Base-by-base conservation (phyloP, 352 stramenopile genomes). In the Thalassiosira livingstoniorum region DNA sequence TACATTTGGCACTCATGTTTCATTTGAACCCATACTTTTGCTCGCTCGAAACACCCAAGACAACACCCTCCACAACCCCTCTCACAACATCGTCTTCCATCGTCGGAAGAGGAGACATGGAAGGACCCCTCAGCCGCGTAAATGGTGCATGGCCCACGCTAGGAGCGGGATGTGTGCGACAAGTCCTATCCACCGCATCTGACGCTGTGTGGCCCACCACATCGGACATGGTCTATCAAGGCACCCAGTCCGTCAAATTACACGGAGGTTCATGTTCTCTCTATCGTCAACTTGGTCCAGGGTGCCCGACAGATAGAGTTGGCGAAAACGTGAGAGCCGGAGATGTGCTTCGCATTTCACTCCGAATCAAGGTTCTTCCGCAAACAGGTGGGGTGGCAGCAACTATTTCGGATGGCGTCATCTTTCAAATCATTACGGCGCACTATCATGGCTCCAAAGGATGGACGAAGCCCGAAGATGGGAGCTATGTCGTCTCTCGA, bases 91-190 rank as follows among this genome's bases (percentile, higher is more conserved):
- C 0, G 2, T 39, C n/a, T 0, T 82, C 82, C 71, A 54, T 88
- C 13, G 32, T 88, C 0, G 47, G 45, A 42, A 69, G 67, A 10
- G 82, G 82, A 34, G 82, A 85, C 35, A 82, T 88, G 75, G 82
- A 88, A 67, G 60, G 66, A 27, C 18, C 2, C 27, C 18, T 47
- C 5, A 7, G 11, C 0, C 0, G 5, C 7, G 23, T 86, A 11
- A 29, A 43, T 0, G 42, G 35, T 25, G 29, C 60, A 31, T 82
- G 68, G 53, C 60, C 37, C 4, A 37, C 37, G 1, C 47, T 35
- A 34, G 82, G 69, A 32, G n/a, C 37, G 5, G n/a, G n/a, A n/a
- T n/a, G n/a, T n/a, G n/a, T n/a, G n/a, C n/a, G n/a, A n/a, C n/a
- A n/a, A n/a, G n/a, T n/a, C n/a, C 3, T 23, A 31, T 68, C 51